Evolutionary conservation across 2,329 filamentous ascomycete genomes (phyloP), one percentile per base, ranked within the genome.

Genomic region (Rhexocercosporidium sp.): DNA sequence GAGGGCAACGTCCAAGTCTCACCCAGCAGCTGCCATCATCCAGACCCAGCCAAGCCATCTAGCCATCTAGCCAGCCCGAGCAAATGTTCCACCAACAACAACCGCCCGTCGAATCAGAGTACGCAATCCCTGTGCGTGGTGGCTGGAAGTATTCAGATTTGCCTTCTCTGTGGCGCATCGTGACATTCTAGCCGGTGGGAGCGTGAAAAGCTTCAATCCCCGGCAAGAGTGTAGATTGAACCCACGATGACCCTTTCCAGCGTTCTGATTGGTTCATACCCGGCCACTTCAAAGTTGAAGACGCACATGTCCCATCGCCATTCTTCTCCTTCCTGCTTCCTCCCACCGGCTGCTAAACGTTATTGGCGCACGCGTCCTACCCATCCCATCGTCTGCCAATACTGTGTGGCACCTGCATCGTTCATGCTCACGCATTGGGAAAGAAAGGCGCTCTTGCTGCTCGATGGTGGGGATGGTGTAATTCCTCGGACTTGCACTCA

Each of bases 381-480:
- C n/a, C n/a, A n/a, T n/a, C n/a, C n/a, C n/a, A n/a, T 53, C 12
- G 25, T 11, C 25, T 16, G 14, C 29, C 20, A 37, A 37, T 39
- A 37, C 18, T 34, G 25, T 14, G 7, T 25, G n/a, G 44, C 29
- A 22, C 49, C 18, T 39, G n/a, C 31, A 25, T 39, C 31, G 51
- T 57, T 39, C 53, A 25, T 12, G 5, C 8, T 11, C 18, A 25
- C 31, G 53, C n/a, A 25, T 37, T 57, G 31, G 53, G 53, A 41
- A 39, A 1, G n/a, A 57, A 39, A 37, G 31, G 31, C 20, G 31
- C 18, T 57, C 53, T 57, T 37, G 53, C 53, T 57, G 34, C n/a
- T 18, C 1, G n/a, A 57, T 57, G 53, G 53, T 57, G 53, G 53
- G 34, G 53, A 57, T 41, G 53, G 51, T 56, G 51, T 18, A 20